Percentiles rank a stretch among this genome's conserved stretches.
phyloP scores from a whole-genome alignment of 1,284 basidiomycete genomes.

The Hymenochaete sp. region DNA sequence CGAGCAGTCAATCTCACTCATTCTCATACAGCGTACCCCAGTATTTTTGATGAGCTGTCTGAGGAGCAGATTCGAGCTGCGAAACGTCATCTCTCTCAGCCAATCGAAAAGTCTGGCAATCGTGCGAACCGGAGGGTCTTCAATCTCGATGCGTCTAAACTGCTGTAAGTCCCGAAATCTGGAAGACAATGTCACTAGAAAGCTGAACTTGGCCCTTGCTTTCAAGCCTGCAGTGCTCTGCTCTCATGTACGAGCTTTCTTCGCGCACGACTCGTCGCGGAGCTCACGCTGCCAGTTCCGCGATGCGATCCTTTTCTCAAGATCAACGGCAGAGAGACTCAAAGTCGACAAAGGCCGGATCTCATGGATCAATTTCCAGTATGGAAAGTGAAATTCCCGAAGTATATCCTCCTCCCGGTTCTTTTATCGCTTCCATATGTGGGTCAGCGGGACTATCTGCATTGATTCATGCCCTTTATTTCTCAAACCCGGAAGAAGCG shows the following conservation, averaged over 20 bases:
- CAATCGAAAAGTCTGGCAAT: conserved; percentile 18
- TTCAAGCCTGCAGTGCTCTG: conserved; percentile 23
- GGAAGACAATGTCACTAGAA: neutral
- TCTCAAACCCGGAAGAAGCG: conserved; percentile 18
- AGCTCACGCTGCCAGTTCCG: conserved; percentile 2
- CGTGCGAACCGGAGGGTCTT: conserved; percentile 21
- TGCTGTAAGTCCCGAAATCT: conserved; percentile 19
- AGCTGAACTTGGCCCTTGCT: neutral
- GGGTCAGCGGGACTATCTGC: conserved; percentile 15
- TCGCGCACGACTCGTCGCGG: conserved; percentile 15
- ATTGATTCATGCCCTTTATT: conserved; percentile 18
- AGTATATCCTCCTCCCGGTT: conserved; percentile 19
- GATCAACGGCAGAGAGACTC: too few species aligned
- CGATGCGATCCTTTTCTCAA: conserved; percentile 4
- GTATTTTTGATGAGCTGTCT: conserved; percentile 26
- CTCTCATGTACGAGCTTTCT: conserved; percentile 24
- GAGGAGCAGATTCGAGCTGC: conserved; percentile 23
- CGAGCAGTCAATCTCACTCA: too few species aligned
- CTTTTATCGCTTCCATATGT: conserved; percentile 17
- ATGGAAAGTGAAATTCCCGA: too few species aligned
- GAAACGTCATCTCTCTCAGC: conserved; percentile 20
- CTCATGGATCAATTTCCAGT: too few species aligned
- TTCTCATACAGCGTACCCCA: conserved; percentile 24
- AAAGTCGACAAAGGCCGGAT: too few species aligned
- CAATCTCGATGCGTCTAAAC: conserved; percentile 25